Evolutionary conservation across 164 flowering plant genomes (phyloP), one percentile per base, ranked within the genome.

Genomic region (Tetrastigma voinierianum): DNA sequence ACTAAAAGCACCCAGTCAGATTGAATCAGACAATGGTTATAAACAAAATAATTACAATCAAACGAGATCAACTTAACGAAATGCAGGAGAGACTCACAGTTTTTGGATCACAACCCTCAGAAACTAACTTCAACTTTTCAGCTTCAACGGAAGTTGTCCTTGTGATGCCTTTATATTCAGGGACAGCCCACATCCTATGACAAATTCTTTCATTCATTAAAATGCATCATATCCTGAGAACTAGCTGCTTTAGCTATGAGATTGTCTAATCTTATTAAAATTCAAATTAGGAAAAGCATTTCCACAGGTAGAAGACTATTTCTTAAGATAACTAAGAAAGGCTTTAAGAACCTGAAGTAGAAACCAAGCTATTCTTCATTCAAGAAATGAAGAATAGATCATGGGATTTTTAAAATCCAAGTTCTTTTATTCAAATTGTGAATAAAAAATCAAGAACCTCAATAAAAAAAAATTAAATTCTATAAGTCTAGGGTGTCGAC

Each of bases 21-120:
- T 55, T 21, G 40, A 32, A 69, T 18, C 52, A 43, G 48, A 10
- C 21, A 57, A 47, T 24, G 51, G 16, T 3, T 19, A 9, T 46
- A 12, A 40, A 45, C 16, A 13, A 13, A 51, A 18, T 15, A 32
- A 17, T 5, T 10, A 15, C 15, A 21, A 61, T 54, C n/a, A 1
- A 52, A 53, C 11, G 57, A 49, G 9, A 10, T 14, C 46, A 15
- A 16, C 40, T 10, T 19, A 57, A 24, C 4, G 40, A 57, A 12
- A 23, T 57, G 18, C 3, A 4, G 23, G 25, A 25, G 63, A 61
- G 17, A 73, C 86, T 78, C 57, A 86, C 88, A 49, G 62, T 20
- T 72, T 66, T 72, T 56, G 76, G 70, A 68, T 72, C 68, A 58
- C 90, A 86, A 49, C 84, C 84, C 68, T 86, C 86, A n/a, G 87